A percentile compares a stretch with the other conserved stretches of the same genome.
Evolutionary conservation across 192 early-diverging fungal genomes (phyloP).

Genomic region (Linnemannia elongata): DNA sequence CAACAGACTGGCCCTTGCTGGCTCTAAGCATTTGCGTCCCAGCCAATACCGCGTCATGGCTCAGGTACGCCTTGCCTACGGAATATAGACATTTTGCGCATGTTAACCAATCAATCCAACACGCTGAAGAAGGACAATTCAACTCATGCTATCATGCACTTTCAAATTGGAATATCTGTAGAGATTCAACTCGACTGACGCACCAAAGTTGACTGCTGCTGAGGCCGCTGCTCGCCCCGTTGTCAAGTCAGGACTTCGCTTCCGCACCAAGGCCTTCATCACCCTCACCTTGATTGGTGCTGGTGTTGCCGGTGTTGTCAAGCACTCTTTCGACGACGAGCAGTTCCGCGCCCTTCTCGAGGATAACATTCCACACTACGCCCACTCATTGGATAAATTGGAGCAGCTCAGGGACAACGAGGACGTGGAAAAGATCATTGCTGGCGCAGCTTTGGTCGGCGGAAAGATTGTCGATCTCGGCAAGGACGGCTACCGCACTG

Average conservation of each 20-base stretch:
- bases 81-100: neutral
- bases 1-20: slow-evolving; percentile 40
- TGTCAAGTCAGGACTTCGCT: slow-evolving; percentile 43
- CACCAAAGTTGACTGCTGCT: slow-evolving; percentile 32
- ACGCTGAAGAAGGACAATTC: neutral
- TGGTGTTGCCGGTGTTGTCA: slow-evolving; percentile 50
- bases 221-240: slow-evolving; percentile 29
- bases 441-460: slow-evolving; percentile 12
- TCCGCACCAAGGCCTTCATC: slow-evolving; percentile 52
- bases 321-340: slow-evolving; percentile 51
- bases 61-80: slow-evolving; percentile 25
- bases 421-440: slow-evolving; percentile 33
- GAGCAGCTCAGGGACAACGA: slow-evolving; percentile 55
- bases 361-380: slow-evolving; percentile 50
- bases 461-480: slow-evolving; percentile 40
- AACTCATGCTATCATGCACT: neutral
- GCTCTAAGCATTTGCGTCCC: slow-evolving; percentile 51
- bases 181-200: slow-evolving; percentile 53
- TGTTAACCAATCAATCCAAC: neutral
- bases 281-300: slow-evolving; percentile 47
- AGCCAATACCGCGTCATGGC: slow-evolving; percentile 50
- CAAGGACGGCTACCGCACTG: slow-evolving; percentile 43
- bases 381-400: slow-evolving; percentile 47
- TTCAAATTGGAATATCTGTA: neutral
- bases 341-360: slow-evolving; percentile 41